These are phyloP conservation scores for Musa balbisiana DNA, from an alignment of 202 grass and related monocot species.

Conservation along the genomic window DNA sequence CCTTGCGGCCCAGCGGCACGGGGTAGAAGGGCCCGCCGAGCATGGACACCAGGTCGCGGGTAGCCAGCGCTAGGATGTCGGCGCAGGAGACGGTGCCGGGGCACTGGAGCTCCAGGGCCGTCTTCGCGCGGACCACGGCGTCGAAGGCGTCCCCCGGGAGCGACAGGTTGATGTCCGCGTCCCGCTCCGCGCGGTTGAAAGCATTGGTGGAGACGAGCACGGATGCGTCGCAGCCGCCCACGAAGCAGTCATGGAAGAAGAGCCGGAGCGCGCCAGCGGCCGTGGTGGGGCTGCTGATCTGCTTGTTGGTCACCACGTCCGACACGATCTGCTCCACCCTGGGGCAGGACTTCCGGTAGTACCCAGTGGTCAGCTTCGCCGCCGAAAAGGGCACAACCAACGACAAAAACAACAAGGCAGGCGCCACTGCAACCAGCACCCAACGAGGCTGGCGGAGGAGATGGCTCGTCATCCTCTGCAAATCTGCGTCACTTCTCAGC, in stretches of 20 bases:
- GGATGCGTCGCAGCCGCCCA: constrained; percentile 66
- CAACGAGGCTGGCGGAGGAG: neutral
- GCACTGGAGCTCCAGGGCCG: constrained; percentile 61
- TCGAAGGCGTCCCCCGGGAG: constrained; percentile 88
- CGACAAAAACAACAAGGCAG: neutral
- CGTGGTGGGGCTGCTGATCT: constrained; percentile 23
- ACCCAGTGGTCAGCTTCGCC: constrained; percentile 2
- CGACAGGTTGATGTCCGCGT: constrained; percentile 86
- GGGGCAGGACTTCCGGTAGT: constrained; percentile 34
- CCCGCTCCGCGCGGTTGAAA: constrained; percentile 37
- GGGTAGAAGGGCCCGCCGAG: constrained; percentile 68
- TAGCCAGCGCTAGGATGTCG: constrained; percentile 63
- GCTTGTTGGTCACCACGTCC: constrained; percentile 4
- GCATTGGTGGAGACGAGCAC: constrained; percentile 47
- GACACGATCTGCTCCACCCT: constrained; percentile 12
- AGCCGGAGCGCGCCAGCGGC: constrained; percentile 22
- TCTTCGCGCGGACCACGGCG: constrained; percentile 62
- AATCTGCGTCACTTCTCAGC: too few species aligned
- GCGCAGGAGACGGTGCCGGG: constrained; percentile 74
- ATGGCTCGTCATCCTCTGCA: neutral
- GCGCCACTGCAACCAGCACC: neutral
- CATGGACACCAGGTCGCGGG: constrained; percentile 57
- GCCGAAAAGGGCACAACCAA: neutral
- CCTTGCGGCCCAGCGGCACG: constrained; percentile 43
- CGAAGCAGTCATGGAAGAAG: constrained; percentile 24